These are phyloP conservation scores for Fusarium nelsonii DNA, from an alignment of 2,329 filamentous ascomycete species.

Conservation along the genomic window DNA sequence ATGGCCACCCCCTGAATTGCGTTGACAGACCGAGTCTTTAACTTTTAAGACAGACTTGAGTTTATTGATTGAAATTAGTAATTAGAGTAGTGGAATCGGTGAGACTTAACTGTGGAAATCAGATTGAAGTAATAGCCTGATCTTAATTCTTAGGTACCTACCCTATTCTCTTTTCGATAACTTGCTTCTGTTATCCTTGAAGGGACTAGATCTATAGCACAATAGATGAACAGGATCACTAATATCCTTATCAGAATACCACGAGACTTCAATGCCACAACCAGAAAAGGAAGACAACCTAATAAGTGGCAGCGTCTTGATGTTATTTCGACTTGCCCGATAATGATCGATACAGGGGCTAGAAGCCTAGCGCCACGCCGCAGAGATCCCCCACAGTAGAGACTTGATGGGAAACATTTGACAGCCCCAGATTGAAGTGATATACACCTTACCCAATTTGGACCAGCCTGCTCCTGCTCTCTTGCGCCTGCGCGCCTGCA, in stretches of 20 bases:
- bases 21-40: neutral
- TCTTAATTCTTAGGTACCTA: neutral
- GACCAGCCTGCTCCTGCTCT: slow-evolving; percentile 1
- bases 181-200: neutral
- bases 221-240: neutral
- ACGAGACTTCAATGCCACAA: slow-evolving; percentile 9
- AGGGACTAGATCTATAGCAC: neutral
- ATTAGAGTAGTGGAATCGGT: neutral
- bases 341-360: slow-evolving; percentile 27
- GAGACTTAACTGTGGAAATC: too few species aligned
- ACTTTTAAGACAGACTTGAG: neutral
- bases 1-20: neutral
- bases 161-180: too few species aligned
- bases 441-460: slow-evolving; percentile 30
- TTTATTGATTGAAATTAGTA: neutral
- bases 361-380: slow-evolving; percentile 39
- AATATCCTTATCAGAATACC: neutral
- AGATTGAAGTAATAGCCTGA: neutral
- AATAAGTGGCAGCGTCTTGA: slow-evolving; percentile 14
- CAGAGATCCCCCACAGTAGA: slow-evolving; percentile 32
- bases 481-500: slow-evolving; percentile 9
- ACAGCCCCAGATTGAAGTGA: slow-evolving; percentile 13
- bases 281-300: neutral
- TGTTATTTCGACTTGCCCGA: slow-evolving; percentile 1
- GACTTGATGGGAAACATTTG: slow-evolving; percentile 9